Percentiles rank a stretch among this genome's conserved stretches.
Conservation (phyloP, 768 basidiomycete genomes). For the Leccinum boreale region DNA sequence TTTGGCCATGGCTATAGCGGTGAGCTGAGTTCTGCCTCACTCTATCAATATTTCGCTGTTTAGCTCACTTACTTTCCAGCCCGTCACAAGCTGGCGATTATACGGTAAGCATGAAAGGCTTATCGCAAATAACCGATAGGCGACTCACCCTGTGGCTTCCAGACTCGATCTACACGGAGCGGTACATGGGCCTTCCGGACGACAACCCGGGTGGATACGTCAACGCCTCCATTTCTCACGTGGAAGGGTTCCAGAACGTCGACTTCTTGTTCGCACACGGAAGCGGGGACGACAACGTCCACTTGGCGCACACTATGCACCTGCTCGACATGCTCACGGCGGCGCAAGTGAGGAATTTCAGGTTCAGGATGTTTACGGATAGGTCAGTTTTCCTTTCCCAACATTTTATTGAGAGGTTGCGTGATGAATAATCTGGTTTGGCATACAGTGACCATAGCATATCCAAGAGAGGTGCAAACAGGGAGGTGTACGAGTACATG, state of each 20-base stretch:
- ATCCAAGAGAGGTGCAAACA: slow-evolving; percentile 64
- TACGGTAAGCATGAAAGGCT: slow-evolving; percentile 50
- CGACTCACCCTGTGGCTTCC: slow-evolving; percentile 3
- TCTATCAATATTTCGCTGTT: slow-evolving; percentile 4
- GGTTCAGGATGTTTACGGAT: slow-evolving; percentile 97
- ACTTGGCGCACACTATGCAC: slow-evolving; percentile 88
- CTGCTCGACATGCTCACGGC: slow-evolving; percentile 90
- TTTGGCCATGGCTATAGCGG: slow-evolving; percentile 87
- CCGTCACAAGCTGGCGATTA: slow-evolving; percentile 83
- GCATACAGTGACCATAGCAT: slow-evolving; percentile 76
- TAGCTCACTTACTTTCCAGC: slow-evolving; percentile 38
- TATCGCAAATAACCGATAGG: not conserved
- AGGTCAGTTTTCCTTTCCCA: slow-evolving; percentile 50
- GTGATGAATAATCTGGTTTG: slow-evolving; percentile 7
- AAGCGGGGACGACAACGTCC: slow-evolving; percentile 95
- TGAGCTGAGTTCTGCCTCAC: slow-evolving; percentile 36
- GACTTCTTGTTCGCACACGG: slow-evolving; percentile 89
- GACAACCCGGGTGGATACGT: slow-evolving; percentile 85
- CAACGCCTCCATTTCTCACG: slow-evolving; percentile 83
- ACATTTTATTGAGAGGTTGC: not conserved
- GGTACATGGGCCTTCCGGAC: slow-evolving; percentile 88
- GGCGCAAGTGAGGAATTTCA: slow-evolving; percentile 65
- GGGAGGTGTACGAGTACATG: slow-evolving; percentile 88
- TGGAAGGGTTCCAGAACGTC: slow-evolving; percentile 78
- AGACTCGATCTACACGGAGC: slow-evolving; percentile 97